A percentile compares a stretch with the other conserved stretches of the same genome.
Conservation (phyloP, 208 protist genomes). For the Crithidia thermophila region DNA sequence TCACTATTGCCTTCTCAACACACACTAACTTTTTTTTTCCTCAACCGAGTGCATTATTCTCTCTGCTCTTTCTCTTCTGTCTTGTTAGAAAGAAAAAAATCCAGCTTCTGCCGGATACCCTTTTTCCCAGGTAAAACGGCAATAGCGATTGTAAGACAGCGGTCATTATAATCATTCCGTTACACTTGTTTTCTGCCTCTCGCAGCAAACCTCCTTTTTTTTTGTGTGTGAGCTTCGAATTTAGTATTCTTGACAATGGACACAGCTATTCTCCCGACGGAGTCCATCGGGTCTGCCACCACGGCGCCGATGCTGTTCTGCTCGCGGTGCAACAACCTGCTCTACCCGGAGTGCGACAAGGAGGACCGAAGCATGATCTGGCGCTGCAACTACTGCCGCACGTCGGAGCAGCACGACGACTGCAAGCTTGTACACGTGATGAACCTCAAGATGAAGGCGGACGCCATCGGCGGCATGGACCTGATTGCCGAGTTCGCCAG, state of each 20-base stretch:
- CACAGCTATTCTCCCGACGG: slow-evolving; percentile 10
- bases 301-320: slow-evolving; percentile 92
- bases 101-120: too few species aligned
- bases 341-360: slow-evolving; percentile 82
- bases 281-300: slow-evolving; percentile 41
- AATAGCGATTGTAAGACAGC: too few species aligned
- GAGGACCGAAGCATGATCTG: slow-evolving; percentile 66
- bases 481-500: slow-evolving; percentile 87
- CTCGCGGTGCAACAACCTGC: slow-evolving; percentile 81
- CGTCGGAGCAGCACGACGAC: slow-evolving; percentile 75
- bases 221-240: not conserved
- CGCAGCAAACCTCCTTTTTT: slow-evolving; percentile 1
- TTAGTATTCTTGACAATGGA: slow-evolving; percentile 9
- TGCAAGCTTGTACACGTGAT: slow-evolving; percentile 89
- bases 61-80: not conserved
- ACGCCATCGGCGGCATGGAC: slow-evolving; percentile 74
- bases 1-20: not conserved
- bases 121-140: too few species aligned
- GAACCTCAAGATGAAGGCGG: slow-evolving; percentile 86
- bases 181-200: not conserved
- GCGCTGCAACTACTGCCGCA: slow-evolving; percentile 89
- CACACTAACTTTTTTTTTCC: not conserved
- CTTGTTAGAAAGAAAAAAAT: not conserved
- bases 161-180: too few species aligned
- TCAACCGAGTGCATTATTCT: not conserved